Percentiles rank a stretch among this genome's conserved stretches.
phyloP scores from a whole-genome alignment of 2,329 filamentous ascomycete species.

The Pseudogymnoascus destructans region DNA sequence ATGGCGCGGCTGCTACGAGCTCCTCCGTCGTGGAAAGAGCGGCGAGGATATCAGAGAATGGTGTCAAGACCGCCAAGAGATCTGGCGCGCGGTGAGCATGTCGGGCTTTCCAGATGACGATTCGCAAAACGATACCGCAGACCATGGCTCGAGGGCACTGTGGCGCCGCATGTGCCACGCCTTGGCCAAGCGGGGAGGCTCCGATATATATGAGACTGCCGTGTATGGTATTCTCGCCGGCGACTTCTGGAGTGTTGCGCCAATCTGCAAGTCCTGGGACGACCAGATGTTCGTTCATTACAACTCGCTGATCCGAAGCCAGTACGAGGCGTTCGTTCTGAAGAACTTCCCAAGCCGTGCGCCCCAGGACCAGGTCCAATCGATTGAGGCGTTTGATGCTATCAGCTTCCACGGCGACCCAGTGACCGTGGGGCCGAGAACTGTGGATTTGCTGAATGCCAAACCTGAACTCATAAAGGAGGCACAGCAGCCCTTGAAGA shows the following conservation, averaged over 20 bases:
- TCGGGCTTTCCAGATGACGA: slow-evolving; percentile 53
- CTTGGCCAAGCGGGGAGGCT: slow-evolving; percentile 53
- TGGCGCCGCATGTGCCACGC: slow-evolving; percentile 71
- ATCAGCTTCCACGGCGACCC: slow-evolving; percentile 47
- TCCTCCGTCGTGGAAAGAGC: slow-evolving; percentile 71
- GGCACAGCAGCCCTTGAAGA: slow-evolving; percentile 53
- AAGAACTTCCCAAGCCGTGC: slow-evolving; percentile 40
- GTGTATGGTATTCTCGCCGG: slow-evolving; percentile 87
- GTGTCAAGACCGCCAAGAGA: slow-evolving; percentile 74
- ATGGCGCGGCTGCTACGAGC: slow-evolving; percentile 89
- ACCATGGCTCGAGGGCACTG: slow-evolving; percentile 40
- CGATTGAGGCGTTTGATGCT: slow-evolving; percentile 51
- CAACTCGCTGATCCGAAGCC: slow-evolving; percentile 68
- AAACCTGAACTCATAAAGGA: slow-evolving; percentile 43
- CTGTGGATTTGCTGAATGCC: slow-evolving; percentile 48
- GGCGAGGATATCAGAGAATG: slow-evolving; percentile 67
- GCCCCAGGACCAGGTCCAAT: slow-evolving; percentile 40
- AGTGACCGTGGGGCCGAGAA: slow-evolving; percentile 38
- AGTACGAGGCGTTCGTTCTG: slow-evolving; percentile 62
- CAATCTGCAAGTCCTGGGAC: slow-evolving; percentile 68
- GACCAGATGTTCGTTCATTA: slow-evolving; percentile 80
- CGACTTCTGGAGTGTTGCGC: slow-evolving; percentile 63
- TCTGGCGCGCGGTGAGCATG: slow-evolving; percentile 77
- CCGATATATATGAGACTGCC: slow-evolving; percentile 69
- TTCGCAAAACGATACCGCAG: slow-evolving; percentile 28